These are phyloP conservation scores for Annulohypoxylon bovei DNA, from an alignment of 495 filamentous ascomycete genomes.

Conservation along the genomic window DNA sequence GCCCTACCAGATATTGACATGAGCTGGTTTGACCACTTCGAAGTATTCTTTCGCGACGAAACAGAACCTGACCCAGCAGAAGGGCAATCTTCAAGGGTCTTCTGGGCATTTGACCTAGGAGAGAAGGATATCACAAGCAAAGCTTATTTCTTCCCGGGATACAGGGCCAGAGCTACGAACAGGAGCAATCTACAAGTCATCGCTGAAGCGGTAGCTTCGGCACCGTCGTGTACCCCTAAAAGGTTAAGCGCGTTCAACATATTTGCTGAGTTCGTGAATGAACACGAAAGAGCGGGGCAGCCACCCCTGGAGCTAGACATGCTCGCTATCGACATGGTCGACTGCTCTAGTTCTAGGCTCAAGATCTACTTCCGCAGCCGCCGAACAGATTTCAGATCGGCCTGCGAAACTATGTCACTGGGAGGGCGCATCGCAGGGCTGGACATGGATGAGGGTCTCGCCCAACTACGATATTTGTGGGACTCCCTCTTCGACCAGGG, in stretches of 20 bases:
- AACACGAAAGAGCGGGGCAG: no score
- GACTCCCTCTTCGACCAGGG: constrained; percentile 26
- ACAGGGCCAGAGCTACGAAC: constrained; percentile 31
- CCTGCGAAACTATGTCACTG: constrained; percentile 46
- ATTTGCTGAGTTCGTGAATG: constrained; percentile 20
- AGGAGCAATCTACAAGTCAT: constrained; percentile 35
- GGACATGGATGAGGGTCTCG: constrained; percentile 25
- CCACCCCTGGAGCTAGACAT: constrained; percentile 39
- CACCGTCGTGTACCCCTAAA: constrained; percentile 13
- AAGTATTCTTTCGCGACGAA: constrained; percentile 8
- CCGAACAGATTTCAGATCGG: constrained; percentile 43
- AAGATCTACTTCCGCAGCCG: constrained; percentile 51
- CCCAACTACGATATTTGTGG: constrained; percentile 28
- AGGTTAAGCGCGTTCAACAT: constrained; percentile 21
- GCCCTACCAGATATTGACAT: constrained; percentile 26
- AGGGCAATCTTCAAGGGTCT: constrained; percentile 37
- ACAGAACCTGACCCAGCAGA: neutral
- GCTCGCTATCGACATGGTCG: constrained; percentile 49
- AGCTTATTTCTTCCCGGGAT: constrained; percentile 45
- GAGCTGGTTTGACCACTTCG: constrained; percentile 43
- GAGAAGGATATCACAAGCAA: constrained; percentile 32
- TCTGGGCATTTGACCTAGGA: constrained; percentile 47
- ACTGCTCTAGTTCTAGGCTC: constrained; percentile 43
- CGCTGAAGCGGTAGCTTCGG: constrained; percentile 27
- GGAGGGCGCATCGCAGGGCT: constrained; percentile 27